These are phyloP conservation scores for Naumovozyma castellii DNA, from an alignment of 805 yeast species.

Conservation along the genomic window DNA sequence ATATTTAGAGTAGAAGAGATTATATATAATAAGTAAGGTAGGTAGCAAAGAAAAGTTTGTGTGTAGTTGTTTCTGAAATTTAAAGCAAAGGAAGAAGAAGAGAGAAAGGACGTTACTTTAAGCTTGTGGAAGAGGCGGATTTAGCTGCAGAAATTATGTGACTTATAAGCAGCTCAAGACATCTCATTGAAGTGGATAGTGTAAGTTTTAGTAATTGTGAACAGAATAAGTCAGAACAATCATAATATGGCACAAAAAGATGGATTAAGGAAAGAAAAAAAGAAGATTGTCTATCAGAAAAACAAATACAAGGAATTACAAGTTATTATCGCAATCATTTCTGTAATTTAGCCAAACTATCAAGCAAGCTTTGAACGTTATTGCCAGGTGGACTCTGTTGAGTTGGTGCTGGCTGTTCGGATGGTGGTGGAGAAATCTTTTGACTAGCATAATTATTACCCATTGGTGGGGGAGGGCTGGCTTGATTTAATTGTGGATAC, in stretches of 20 bases:
- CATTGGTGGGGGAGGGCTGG: slow-evolving; percentile 14
- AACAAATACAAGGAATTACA: background rate
- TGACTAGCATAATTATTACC: background rate
- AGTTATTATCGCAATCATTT: slow-evolving; percentile 9
- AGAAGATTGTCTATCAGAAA: slow-evolving; percentile 1
- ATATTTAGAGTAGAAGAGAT: background rate
- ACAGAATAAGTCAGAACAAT: too few relatives aligned
- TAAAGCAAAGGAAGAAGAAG: too few relatives aligned
- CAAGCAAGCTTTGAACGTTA: slow-evolving; percentile 32
- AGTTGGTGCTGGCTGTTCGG: slow-evolving; percentile 11
- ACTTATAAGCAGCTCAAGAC: too few relatives aligned
- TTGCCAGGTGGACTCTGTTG: slow-evolving; percentile 21
- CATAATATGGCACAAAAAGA: too few relatives aligned
- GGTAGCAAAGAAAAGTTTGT: background rate
- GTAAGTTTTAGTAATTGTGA: too few relatives aligned
- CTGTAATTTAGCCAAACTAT: slow-evolving; percentile 32
- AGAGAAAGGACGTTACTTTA: too few relatives aligned
- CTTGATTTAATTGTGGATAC: slow-evolving; percentile 9
- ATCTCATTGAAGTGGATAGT: too few relatives aligned
- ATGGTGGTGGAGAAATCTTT: background rate
- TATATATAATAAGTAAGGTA: background rate
- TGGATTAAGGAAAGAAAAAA: background rate
- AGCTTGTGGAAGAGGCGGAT: too few relatives aligned
- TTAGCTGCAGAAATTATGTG: too few relatives aligned
- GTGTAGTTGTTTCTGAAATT: too few relatives aligned